Percentiles rank a stretch among this genome's conserved stretches.
phyloP scores from a whole-genome alignment of 192 early-diverging fungal genomes.

The Chytriomyces sp. region DNA sequence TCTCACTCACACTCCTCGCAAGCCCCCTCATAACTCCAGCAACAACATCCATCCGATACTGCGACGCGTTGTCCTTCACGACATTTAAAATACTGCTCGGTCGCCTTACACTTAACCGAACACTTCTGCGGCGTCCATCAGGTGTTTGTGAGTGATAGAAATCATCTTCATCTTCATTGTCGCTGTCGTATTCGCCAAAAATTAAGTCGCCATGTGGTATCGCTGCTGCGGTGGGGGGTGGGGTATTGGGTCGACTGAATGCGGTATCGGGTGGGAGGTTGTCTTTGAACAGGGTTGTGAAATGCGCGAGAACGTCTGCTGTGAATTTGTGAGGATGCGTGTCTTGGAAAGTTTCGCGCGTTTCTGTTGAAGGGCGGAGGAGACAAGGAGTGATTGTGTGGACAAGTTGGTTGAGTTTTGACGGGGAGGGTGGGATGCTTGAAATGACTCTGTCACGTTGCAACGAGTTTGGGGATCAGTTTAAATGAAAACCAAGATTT shows the following conservation, averaged over 20 bases:
- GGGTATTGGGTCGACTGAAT: not conserved
- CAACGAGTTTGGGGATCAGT: not conserved
- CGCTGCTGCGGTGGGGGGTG: not conserved
- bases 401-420: slow-evolving; percentile 31
- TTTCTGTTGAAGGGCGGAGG: slow-evolving; percentile 43
- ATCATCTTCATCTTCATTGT: not conserved
- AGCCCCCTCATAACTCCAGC: not conserved
- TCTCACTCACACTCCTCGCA: not conserved
- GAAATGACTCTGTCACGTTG: slow-evolving; percentile 7
- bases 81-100: slow-evolving; percentile 2
- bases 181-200: slow-evolving; percentile 3
- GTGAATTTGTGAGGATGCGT: slow-evolving; percentile 41
- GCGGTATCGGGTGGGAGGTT: not conserved
- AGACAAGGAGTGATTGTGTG: slow-evolving; percentile 39
- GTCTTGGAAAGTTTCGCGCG: slow-evolving; percentile 36
- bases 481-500: not conserved
- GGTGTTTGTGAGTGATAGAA: not conserved
- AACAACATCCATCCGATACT: not conserved
- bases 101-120: not conserved
- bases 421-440: slow-evolving; percentile 24
- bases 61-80: not conserved
- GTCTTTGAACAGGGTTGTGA: slow-evolving; percentile 33
- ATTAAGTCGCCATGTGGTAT: not conserved
- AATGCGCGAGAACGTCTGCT: slow-evolving; percentile 40
- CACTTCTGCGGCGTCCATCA: not conserved